Conservation (phyloP, 768 basidiomycete genomes). For the Suillus lakei region DNA sequence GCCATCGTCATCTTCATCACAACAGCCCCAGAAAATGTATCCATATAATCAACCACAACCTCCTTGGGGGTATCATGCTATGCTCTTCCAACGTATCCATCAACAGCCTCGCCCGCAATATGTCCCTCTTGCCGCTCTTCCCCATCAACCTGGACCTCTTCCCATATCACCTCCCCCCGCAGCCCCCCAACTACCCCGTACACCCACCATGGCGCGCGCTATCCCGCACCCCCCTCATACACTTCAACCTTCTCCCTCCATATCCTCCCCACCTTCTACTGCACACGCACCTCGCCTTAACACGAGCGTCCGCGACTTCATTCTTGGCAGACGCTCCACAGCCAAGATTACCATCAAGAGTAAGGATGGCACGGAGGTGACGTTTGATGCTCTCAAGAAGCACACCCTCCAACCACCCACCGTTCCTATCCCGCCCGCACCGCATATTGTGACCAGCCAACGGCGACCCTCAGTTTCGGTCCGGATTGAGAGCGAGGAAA, state of each 20-base stretch:
- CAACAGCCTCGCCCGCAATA: conserved; percentile 52
- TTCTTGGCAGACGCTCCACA: conserved; percentile 53
- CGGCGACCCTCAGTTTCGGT: conserved; percentile 48
- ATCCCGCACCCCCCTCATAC: conserved; percentile 50
- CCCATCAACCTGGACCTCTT: conserved; percentile 49
- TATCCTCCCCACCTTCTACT: conserved; percentile 65
- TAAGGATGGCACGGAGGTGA: conserved; percentile 67
- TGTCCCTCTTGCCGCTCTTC: conserved; percentile 43
- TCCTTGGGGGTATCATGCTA: conserved; percentile 41
- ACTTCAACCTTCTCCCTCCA: conserved; percentile 48
- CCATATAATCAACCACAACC: conserved; percentile 50
- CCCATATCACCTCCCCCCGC: conserved; percentile 75
- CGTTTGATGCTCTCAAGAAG: conserved; percentile 59
- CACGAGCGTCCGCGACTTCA: conserved; percentile 67
- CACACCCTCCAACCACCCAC: conserved; percentile 45
- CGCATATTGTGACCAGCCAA: conserved; percentile 30
- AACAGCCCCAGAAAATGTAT: conserved; percentile 38
- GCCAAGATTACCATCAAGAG: conserved; percentile 64
- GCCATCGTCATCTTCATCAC: conserved; percentile 39
- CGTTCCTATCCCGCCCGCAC: conserved; percentile 44
- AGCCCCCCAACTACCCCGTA: conserved; percentile 59
- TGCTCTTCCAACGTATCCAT: conserved; percentile 35
- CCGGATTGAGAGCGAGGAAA: conserved; percentile 68
- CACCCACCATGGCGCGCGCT: conserved; percentile 70
- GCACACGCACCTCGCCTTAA: conserved; percentile 55